phyloP scores from a whole-genome alignment of 2,329 filamentous ascomycete species.

The Dendryphion nanum region DNA sequence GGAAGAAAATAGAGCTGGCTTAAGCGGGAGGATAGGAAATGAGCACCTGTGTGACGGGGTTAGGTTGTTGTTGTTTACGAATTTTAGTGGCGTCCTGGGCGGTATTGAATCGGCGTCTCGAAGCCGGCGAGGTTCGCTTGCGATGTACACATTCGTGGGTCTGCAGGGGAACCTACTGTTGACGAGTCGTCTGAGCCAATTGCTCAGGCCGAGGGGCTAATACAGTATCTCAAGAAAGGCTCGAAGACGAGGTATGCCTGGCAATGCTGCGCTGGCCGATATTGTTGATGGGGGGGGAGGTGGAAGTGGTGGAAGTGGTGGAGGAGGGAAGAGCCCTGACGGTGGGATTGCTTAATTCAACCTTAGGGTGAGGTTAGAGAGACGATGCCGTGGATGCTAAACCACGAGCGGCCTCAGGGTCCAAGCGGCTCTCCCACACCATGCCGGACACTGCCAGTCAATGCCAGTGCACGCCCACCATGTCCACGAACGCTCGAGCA shows the following conservation, averaged over 20 bases:
- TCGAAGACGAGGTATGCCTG: not conserved
- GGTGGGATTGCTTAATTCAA: too few species aligned
- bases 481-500: too few species aligned
- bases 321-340: too few species aligned
- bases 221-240: not conserved
- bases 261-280: not conserved
- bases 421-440: too few species aligned
- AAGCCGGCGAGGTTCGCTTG: not conserved
- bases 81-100: not conserved
- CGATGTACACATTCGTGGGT: not conserved
- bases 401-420: too few species aligned
- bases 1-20: constrained; percentile 1
- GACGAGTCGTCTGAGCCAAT: not conserved
- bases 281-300: not conserved
- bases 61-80: not conserved
- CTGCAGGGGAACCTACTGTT: not conserved
- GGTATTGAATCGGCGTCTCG: not conserved
- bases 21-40: not conserved
- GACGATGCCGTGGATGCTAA: too few species aligned
- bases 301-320: too few species aligned
- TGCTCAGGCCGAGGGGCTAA: not conserved
- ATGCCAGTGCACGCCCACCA: too few species aligned
- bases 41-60: not conserved
- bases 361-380: too few species aligned
- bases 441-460: too few species aligned